A percentile compares a stretch with the other conserved stretches of the same genome.
Conservation (phyloP, 768 basidiomycete genomes). For the Tulasnella sp. region DNA sequence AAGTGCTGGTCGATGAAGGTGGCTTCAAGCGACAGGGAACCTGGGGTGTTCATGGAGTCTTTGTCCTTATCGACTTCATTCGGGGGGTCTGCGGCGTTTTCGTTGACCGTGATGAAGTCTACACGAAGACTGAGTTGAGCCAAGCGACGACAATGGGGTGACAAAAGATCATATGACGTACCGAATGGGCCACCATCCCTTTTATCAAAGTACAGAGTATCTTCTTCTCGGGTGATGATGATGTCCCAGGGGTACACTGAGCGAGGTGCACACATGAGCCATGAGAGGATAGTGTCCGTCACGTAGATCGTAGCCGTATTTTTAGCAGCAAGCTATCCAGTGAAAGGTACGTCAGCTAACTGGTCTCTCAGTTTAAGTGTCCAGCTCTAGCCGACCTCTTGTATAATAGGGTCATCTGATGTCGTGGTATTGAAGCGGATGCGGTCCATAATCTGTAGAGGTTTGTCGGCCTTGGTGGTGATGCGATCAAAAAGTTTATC, state of each 20-base stretch:
- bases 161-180: constrained; percentile 14
- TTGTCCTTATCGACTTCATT: constrained; percentile 45
- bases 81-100: constrained; percentile 89
- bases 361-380: constrained; percentile 13
- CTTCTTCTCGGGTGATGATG: constrained; percentile 84
- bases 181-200: constrained; percentile 92
- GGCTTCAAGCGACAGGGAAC: constrained; percentile 88
- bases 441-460: constrained; percentile 84
- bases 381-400: constrained; percentile 45
- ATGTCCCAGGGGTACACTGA: constrained; percentile 99
- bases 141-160: not conserved
- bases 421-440: constrained; percentile 97
- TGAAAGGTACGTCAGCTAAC: not conserved
- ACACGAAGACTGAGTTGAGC: constrained; percentile 49
- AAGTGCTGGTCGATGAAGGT: constrained; percentile 99
- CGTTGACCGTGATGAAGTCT: constrained; percentile 94
- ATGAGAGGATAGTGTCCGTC: constrained; percentile 88
- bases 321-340: constrained; percentile 60
- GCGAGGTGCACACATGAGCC: constrained; percentile 91
- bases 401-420: constrained; percentile 94
- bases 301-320: constrained; percentile 80
- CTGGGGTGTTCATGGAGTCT: constrained; percentile 84
- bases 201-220: constrained; percentile 93
- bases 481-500: constrained; percentile 93
- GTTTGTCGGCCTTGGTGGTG: constrained; percentile 83